phyloP scores from a whole-genome alignment of 1,284 basidiomycete species.

The Malassezia caprae region DNA sequence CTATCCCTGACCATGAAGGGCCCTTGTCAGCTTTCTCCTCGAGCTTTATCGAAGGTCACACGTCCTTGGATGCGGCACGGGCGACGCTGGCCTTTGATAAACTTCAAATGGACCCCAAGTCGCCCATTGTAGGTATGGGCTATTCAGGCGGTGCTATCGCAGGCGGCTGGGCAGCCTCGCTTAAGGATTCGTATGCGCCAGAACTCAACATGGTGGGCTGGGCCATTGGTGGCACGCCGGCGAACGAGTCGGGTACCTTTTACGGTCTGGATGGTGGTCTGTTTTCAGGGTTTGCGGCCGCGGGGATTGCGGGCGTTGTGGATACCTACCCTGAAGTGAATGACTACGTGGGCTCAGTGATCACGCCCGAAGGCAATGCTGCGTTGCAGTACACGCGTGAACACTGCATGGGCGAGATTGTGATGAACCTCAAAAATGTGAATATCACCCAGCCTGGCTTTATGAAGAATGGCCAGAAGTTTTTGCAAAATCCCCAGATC shows the following conservation, averaged over 20 bases:
- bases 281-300: conserved; percentile 33
- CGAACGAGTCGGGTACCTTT: conserved; percentile 26
- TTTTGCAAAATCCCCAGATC: conserved; percentile 1
- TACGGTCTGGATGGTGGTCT: conserved; percentile 4
- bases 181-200: conserved; percentile 26
- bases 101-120: conserved; percentile 18
- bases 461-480: conserved; percentile 1
- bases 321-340: conserved; percentile 29
- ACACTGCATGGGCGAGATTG: conserved; percentile 18
- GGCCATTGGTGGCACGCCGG: conserved; percentile 37
- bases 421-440: conserved; percentile 23
- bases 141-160: conserved; percentile 38
- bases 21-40: conserved; percentile 26
- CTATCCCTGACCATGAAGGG: conserved; percentile 35
- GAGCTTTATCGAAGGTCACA: conserved; percentile 28
- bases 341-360: conserved; percentile 19
- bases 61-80: conserved; percentile 28
- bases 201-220: conserved; percentile 32
- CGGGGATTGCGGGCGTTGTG: conserved; percentile 30
- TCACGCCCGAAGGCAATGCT: conserved; percentile 24
- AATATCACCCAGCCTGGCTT: not conserved
- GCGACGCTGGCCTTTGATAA: conserved; percentile 26
- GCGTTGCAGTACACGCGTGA: conserved; percentile 20
- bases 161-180: conserved; percentile 24
- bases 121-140: conserved; percentile 22